Conservation (phyloP, 345 rosid species). For the Eucalyptus polybractea region DNA sequence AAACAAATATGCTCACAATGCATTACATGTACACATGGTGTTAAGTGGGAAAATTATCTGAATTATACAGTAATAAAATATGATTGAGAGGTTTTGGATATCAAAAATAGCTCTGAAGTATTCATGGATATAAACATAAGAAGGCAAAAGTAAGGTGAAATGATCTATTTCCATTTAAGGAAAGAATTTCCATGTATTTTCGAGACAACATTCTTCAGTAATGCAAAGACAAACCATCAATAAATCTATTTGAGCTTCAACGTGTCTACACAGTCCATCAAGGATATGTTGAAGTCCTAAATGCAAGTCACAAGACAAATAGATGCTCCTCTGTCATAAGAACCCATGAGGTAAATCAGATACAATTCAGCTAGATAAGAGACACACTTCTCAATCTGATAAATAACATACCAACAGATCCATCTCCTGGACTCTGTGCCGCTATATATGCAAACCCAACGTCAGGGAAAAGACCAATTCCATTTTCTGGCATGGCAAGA, state of each 20-base stretch:
- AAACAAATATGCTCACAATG: background rate
- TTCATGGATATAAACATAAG: background rate
- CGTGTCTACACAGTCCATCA: background rate
- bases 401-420: conserved; percentile 53
- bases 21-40: background rate
- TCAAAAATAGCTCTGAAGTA: background rate
- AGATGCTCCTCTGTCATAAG: background rate
- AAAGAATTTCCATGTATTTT: background rate
- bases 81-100: background rate
- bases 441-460: conserved; percentile 88
- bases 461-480: conserved; percentile 96
- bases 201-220: background rate
- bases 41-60: background rate
- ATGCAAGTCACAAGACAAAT: background rate
- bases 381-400: background rate
- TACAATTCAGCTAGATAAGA: background rate
- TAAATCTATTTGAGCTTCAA: background rate
- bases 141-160: background rate
- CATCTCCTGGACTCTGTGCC: conserved; percentile 86
- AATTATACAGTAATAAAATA: background rate
- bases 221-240: background rate
- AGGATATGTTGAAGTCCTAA: background rate
- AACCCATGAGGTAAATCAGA: background rate
- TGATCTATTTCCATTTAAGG: background rate
- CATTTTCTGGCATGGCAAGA: conserved; percentile 98